Percentiles rank a stretch among this genome's conserved stretches.
These are phyloP conservation scores for Tubosaeta sp. DNA, from an alignment of 768 basidiomycete species.

Conservation along the genomic window DNA sequence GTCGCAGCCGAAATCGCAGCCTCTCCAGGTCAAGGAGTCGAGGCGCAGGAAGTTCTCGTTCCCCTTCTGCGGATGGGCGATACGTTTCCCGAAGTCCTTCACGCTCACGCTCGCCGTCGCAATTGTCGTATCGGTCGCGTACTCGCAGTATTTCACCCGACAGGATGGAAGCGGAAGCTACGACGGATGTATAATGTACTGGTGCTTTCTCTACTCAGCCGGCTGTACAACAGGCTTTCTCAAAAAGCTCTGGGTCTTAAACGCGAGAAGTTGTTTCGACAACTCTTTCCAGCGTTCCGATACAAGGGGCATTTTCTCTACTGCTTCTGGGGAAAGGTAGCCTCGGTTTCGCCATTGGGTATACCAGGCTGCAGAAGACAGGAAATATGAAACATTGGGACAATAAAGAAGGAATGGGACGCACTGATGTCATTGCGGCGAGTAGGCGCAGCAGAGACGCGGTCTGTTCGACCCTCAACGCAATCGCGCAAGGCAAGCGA, in stretches of 20 bases:
- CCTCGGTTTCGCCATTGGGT: slow-evolving; percentile 69
- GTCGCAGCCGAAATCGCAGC: slow-evolving; percentile 29
- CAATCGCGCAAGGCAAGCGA: slow-evolving; percentile 75
- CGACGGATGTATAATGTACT: slow-evolving; percentile 13
- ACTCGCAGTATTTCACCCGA: slow-evolving; percentile 57
- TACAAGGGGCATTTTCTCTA: slow-evolving; percentile 56
- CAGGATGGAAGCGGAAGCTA: slow-evolving; percentile 42
- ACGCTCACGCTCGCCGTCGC: slow-evolving; percentile 36
- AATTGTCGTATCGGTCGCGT: slow-evolving; percentile 47
- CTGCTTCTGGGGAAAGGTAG: slow-evolving; percentile 60
- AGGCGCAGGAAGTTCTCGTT: slow-evolving; percentile 22
- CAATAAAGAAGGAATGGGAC: slow-evolving; percentile 25
- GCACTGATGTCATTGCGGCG: slow-evolving; percentile 79
- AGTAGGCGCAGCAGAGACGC: slow-evolving; percentile 74
- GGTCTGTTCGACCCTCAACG: slow-evolving; percentile 66
- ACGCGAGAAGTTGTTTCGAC: slow-evolving; percentile 55
- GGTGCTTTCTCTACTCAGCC: slow-evolving; percentile 15
- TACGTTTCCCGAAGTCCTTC: slow-evolving; percentile 68
- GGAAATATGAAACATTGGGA: slow-evolving; percentile 8
- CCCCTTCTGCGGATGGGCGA: slow-evolving; percentile 46
- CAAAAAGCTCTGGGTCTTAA: slow-evolving; percentile 36
- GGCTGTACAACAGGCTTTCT: slow-evolving; percentile 20
- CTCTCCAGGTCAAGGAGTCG: slow-evolving; percentile 24
- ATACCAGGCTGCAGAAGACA: slow-evolving; percentile 62
- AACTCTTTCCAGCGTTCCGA: slow-evolving; percentile 68